These are phyloP conservation scores for Arabidopsis suecica DNA, from an alignment of 345 rosid species.

Conservation along the genomic window DNA sequence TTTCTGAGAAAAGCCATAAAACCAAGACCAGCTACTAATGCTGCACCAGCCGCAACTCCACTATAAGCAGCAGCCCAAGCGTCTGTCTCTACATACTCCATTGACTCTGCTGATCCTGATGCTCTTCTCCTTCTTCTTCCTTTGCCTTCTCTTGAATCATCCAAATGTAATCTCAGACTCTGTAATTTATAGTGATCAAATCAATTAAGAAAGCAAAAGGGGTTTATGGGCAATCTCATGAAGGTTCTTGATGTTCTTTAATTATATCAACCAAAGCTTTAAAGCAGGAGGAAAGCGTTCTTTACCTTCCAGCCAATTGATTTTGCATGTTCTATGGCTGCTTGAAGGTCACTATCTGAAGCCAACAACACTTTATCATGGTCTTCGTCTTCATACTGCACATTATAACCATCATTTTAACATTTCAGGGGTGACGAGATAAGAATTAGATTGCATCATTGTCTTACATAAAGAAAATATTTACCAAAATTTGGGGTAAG, in stretches of 20 bases:
- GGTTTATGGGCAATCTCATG: background rate
- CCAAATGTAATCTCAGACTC: constrained; percentile 93
- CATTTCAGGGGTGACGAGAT: background rate
- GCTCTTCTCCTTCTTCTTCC: constrained; percentile 52
- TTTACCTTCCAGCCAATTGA: constrained; percentile 91
- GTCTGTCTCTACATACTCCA: constrained; percentile 65
- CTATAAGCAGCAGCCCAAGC: constrained; percentile 95
- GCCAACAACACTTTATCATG: constrained; percentile 88
- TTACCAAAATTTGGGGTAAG: constrained; percentile 87
- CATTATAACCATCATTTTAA: constrained; percentile 36
- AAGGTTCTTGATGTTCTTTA: constrained; percentile 6
- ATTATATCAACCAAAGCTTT: background rate
- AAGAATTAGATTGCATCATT: background rate
- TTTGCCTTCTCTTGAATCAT: constrained; percentile 58
- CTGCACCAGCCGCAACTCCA: constrained; percentile 93
- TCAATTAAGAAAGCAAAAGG: background rate
- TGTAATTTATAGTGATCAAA: constrained; percentile 45
- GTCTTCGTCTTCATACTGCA: constrained; percentile 97
- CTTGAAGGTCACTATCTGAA: constrained; percentile 79
- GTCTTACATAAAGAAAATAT: background rate
- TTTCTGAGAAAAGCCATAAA: constrained; percentile 79
- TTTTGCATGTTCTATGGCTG: constrained; percentile 94
- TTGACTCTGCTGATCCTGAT: constrained; percentile 54
- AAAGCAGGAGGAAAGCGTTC: background rate
- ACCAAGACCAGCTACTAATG: constrained; percentile 85